Evolutionary conservation across 2,329 filamentous ascomycete genomes (phyloP), one percentile per base, ranked within the genome.

Genomic region (Nemania sp.): DNA sequence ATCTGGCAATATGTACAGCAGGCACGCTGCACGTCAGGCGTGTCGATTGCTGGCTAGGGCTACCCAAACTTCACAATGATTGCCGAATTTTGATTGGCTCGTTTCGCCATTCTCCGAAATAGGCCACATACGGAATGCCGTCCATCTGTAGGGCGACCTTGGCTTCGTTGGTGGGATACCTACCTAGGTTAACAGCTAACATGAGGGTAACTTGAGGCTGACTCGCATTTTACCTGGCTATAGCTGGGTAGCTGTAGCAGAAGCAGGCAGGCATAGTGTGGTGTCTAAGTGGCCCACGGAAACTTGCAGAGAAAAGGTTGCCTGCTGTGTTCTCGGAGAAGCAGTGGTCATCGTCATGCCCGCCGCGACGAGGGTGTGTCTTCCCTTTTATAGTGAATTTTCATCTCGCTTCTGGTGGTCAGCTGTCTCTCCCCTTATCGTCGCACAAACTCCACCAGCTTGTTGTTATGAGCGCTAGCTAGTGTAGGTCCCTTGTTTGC

Each of bases 361-460:
- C 34, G n/a, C 55, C 15, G 25, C 18, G 15, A 25, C 39, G 57
- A 65, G 63, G 65, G 59, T 55, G 57, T 39, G 40, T 43, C 51
- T 56, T 49, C 54, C 63, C 54, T 62, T 67, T 67, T 67, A 67
- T 67, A 56, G 55, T 57, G 48, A 4, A 4, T 25, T 62, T 64
- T 21, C 34, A 35, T 56, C 29, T 45, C 43, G 53, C 47, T 17
- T 25, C 51, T 49, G 40, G 7, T 55, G 21, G 20, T 46, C 18
- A 6, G 7, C 9, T 25, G 13, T 18, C 13, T 18, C 21, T 29
- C 43, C 42, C 13, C 47, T 53, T 46, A 50, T 51, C 18, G 32
- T 49, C 54, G 25, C 45, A 40, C 48, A 53, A 49, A 39, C 55
- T 60, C 63, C 63, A 63, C 63, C 32, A 10, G 17, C 46, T n/a